Evolutionary conservation across 2,329 filamentous ascomycete species (phyloP).

Genomic region (Neonectria faginata): DNA sequence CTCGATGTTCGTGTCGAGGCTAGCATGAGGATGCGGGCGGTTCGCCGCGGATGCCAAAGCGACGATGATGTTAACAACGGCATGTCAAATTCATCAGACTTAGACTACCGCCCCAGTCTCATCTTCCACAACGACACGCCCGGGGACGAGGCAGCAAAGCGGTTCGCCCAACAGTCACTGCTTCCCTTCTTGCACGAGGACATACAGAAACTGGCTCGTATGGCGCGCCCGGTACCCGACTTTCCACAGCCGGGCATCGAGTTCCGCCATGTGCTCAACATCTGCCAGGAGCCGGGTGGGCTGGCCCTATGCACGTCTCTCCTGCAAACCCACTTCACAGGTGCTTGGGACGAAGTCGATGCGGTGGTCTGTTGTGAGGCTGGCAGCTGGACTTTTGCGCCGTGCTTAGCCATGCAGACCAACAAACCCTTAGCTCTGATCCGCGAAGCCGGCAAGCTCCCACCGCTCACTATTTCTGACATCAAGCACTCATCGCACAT

Average conservation of each 20-base stretch:
- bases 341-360: slow-evolving; percentile 60
- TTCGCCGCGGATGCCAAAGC: slow-evolving; percentile 49
- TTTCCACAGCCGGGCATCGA: slow-evolving; percentile 64
- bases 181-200: slow-evolving; percentile 60
- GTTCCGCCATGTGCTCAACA: slow-evolving; percentile 70
- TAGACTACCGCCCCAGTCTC: slow-evolving; percentile 56
- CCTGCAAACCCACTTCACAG: slow-evolving; percentile 58
- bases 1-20: slow-evolving; percentile 65
- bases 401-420: slow-evolving; percentile 58
- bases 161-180: slow-evolving; percentile 57
- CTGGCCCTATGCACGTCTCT: slow-evolving; percentile 63
- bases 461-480: slow-evolving; percentile 64
- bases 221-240: slow-evolving; percentile 61
- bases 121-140: slow-evolving; percentile 63
- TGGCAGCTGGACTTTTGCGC: slow-evolving; percentile 68
- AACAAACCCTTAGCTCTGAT: slow-evolving; percentile 61
- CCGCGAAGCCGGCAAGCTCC: slow-evolving; percentile 69
- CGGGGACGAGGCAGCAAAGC: slow-evolving; percentile 53
- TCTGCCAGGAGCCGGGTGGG: slow-evolving; percentile 63
- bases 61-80: background rate
- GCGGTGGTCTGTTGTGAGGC: slow-evolving; percentile 66
- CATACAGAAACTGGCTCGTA: slow-evolving; percentile 58
- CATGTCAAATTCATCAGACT: slow-evolving; percentile 34
- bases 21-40: slow-evolving; percentile 50
- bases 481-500: slow-evolving; percentile 64